A percentile compares a stretch with the other conserved stretches of the same genome.
These are phyloP conservation scores for Catunica adiposa DNA, from an alignment of 2,329 filamentous ascomycete genomes.

Conservation along the genomic window DNA sequence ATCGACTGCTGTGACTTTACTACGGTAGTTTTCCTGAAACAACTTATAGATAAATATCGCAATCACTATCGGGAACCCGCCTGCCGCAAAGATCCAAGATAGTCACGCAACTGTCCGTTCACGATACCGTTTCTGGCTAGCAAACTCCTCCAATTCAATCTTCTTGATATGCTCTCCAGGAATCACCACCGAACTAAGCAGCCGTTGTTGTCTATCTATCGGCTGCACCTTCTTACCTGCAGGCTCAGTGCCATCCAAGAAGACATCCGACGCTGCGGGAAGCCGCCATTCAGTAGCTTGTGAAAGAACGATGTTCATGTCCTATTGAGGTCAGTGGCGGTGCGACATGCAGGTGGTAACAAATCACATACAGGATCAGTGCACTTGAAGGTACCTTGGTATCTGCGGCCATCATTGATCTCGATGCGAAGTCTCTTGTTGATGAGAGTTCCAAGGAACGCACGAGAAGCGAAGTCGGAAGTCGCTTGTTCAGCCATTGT, in stretches of 20 bases:
- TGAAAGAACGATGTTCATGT: conserved; percentile 73
- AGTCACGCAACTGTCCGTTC: conserved; percentile 9
- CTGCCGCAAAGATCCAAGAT: not conserved
- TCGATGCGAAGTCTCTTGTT: conserved; percentile 66
- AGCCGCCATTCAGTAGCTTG: conserved; percentile 79
- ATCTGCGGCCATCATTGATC: conserved; percentile 71
- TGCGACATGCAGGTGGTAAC: conserved; percentile 15
- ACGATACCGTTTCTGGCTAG: conserved; percentile 30
- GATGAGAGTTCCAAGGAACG: conserved; percentile 31
- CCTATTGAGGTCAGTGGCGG: conserved; percentile 31
- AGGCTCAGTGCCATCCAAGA: conserved; percentile 21
- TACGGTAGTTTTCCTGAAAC: not conserved
- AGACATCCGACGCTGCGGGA: conserved; percentile 37
- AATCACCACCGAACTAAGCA: conserved; percentile 76
- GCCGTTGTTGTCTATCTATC: conserved; percentile 30
- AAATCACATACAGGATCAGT: conserved; percentile 57
- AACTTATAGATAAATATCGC: not conserved
- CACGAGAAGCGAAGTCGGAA: not conserved
- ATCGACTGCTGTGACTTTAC: not conserved
- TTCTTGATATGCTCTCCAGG: conserved; percentile 72
- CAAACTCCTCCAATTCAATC: conserved; percentile 73
- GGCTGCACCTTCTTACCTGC: not conserved
- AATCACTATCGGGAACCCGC: not conserved
- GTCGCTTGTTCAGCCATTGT: not conserved
- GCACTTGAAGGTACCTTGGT: conserved; percentile 83